Evolutionary conservation across 2,329 filamentous ascomycete genomes (phyloP), one percentile per base, ranked within the genome.

Genomic region (Cordyceps cicadae): DNA sequence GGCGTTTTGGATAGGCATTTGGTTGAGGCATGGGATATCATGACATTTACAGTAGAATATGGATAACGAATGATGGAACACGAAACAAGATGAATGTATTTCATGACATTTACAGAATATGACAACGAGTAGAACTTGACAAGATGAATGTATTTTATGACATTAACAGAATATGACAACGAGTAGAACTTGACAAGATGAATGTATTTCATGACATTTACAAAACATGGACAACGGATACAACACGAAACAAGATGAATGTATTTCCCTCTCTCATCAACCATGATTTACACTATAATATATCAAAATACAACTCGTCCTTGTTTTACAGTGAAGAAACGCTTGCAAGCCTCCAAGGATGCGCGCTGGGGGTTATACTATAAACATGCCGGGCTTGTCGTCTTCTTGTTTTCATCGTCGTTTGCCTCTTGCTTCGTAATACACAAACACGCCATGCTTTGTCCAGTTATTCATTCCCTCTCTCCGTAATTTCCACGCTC

Each of bases 271-370:
- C 54, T 19, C 46, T 59, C 56, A 32, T 59, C 56, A 59, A 45
- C 56, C 56, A 52, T 59, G 56, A 51, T 59, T 32, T 59, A 59
- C 55, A 59, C 37, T 59, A 59, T n/a, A 59, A 59, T 45, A 51
- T 29, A 50, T 39, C 32, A 37, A 39, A 39, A 56, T 56, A 56
- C 54, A 59, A 34, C 48, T 52, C 56, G 46, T 41, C 34, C 32
- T 51, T 51, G 51, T 51, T 51, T 51, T 59, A 43, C 39, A 59
- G 39, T n/a, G 50, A 19, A 21, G 24, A 58, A 51, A 48, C 39
- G 49, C 57, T 59, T 41, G 50, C 48, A 54, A 53, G 17, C 48
- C 56, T 45, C 37, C 37, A 29, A 41, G 24, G 26, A 32, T 45
- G 37, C 19, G 37, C 19, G 19, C 3, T n/a, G 29, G 54, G 32